A percentile compares a stretch with the other conserved stretches of the same genome.
Conservation (phyloP, 495 filamentous ascomycete genomes). For the Penicillium pancosmium region DNA sequence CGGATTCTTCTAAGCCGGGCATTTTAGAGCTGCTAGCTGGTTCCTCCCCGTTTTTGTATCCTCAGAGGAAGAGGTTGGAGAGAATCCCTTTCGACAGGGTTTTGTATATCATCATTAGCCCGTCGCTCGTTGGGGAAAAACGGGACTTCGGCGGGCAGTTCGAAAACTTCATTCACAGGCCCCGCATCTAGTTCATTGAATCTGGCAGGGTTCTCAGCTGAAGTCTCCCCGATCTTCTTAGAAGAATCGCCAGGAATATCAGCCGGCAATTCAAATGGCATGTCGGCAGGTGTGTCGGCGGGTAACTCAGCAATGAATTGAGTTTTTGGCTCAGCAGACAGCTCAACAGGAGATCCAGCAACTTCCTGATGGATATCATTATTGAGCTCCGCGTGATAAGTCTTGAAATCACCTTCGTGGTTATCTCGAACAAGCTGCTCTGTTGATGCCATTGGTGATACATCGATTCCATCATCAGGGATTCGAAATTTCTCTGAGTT, state of each 20-base stretch:
- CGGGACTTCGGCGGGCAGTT: not conserved
- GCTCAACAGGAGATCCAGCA: not conserved
- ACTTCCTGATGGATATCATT: not conserved
- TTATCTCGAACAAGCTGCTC: not conserved
- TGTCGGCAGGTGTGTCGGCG: not conserved
- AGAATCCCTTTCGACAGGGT: not conserved
- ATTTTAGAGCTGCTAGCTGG: not conserved
- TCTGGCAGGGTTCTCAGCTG: not conserved
- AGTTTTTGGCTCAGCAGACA: not conserved
- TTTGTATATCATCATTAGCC: too few relatives aligned
- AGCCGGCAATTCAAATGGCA: not conserved
- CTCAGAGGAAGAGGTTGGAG: not conserved
- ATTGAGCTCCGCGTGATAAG: not conserved
- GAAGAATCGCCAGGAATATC: not conserved
- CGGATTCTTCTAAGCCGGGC: not conserved
- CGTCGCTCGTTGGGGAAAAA: too few relatives aligned
- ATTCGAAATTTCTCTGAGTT: not conserved
- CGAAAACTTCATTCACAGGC: not conserved
- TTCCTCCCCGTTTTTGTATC: not conserved
- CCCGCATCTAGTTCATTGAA: not conserved
- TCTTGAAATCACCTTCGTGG: not conserved
- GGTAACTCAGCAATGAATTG: not conserved
- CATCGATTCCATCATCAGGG: not conserved
- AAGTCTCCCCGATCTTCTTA: not conserved
- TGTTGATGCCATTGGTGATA: not conserved